Percentiles rank a stretch among this genome's conserved stretches.
Evolutionary conservation across 371 early-diverging fungal species (phyloP).

Genomic region (Neoconidiobolus thromboides): DNA sequence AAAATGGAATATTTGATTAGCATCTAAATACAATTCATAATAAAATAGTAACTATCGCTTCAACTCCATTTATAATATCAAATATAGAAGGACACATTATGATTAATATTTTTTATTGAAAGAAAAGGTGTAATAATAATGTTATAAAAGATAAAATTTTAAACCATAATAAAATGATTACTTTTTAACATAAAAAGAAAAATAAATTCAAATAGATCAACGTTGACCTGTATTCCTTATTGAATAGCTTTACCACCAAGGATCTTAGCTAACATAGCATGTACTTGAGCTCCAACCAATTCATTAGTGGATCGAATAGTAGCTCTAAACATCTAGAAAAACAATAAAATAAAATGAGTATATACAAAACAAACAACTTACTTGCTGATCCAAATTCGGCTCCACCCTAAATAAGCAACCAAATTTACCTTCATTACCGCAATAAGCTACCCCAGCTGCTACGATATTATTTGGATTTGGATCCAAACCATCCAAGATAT

Average conservation of each 20-base stretch:
- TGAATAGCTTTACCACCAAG: constrained; percentile 1
- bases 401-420: constrained; percentile 84
- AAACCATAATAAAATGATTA: no score
- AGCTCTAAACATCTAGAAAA: constrained; percentile 67
- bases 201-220: neutral
- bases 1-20: no score
- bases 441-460: constrained; percentile 67
- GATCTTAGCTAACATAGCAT: neutral
- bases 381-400: constrained; percentile 70
- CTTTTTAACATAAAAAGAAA: neutral
- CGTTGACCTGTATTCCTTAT: neutral
- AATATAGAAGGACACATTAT: no score
- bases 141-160: no score
- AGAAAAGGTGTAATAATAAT: no score
- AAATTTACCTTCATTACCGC: constrained; percentile 57
- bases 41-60: no score
- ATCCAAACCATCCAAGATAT: constrained; percentile 60
- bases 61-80: no score
- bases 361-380: constrained; percentile 18
- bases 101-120: no score
- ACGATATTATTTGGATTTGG: constrained; percentile 77
- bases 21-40: no score
- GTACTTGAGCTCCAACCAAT: neutral
- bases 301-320: constrained; percentile 78
- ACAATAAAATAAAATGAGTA: neutral